Percentiles rank a stretch among this genome's conserved stretches.
These are phyloP conservation scores for Exophiala aquamarina DNA, from an alignment of 2,329 filamentous ascomycete genomes.

Conservation along the genomic window DNA sequence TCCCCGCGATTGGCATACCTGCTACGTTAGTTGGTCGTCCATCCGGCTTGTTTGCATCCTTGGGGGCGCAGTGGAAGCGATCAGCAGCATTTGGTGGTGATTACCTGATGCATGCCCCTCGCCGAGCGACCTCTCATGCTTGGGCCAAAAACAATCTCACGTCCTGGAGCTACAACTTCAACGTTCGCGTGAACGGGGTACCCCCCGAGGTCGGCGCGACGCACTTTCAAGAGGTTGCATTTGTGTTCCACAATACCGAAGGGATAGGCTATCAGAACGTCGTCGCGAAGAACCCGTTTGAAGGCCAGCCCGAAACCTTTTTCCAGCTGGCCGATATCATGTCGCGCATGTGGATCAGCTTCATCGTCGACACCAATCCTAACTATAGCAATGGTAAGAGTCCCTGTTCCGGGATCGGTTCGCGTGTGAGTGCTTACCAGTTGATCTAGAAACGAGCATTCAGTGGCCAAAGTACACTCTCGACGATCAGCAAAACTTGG, in stretches of 20 bases:
- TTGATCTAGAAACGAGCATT: conserved; percentile 1
- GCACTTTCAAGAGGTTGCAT: conserved; percentile 58
- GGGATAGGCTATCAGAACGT: conserved; percentile 22
- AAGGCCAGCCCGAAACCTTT: conserved; percentile 43
- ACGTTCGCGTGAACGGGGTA: conserved; percentile 52
- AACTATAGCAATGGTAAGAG: conserved; percentile 31
- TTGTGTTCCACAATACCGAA: conserved; percentile 53
- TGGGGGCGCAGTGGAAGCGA: conserved; percentile 54
- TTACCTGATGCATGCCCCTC: conserved; percentile 54
- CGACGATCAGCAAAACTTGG: conserved; percentile 43
- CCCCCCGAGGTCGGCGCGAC: conserved; percentile 43
- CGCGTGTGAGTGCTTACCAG: not conserved
- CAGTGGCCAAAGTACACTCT: conserved; percentile 48
- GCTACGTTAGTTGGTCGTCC: conserved; percentile 36
- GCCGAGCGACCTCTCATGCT: conserved; percentile 53
- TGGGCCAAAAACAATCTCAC: conserved; percentile 51
- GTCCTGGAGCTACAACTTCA: conserved; percentile 64
- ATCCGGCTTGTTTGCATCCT: conserved; percentile 5
- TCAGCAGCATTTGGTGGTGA: conserved; percentile 58
- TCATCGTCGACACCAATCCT: conserved; percentile 49
- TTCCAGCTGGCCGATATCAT: conserved; percentile 48
- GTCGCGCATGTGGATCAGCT: conserved; percentile 53
- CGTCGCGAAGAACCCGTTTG: conserved; percentile 31
- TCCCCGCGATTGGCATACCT: conserved; percentile 51
- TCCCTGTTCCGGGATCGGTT: not conserved